A percentile compares a stretch with the other conserved stretches of the same genome.
These are phyloP conservation scores for Daldinia childiae DNA, from an alignment of 495 filamentous ascomycete genomes.

Conservation along the genomic window DNA sequence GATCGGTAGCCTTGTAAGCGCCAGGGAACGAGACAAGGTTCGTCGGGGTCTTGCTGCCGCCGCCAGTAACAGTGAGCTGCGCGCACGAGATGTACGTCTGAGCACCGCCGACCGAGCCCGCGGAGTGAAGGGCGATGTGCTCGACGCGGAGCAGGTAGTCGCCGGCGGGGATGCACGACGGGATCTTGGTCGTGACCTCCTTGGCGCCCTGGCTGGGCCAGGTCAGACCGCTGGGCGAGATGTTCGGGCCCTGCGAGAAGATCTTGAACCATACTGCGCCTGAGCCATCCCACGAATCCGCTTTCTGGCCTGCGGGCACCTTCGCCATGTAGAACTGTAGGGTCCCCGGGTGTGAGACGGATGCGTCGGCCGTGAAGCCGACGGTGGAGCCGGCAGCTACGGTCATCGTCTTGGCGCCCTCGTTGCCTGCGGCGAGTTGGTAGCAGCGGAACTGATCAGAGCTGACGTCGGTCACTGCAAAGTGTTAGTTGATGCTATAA, in stretches of 20 bases:
- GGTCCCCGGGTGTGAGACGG: slow-evolving; percentile 54
- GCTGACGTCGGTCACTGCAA: slow-evolving; percentile 52
- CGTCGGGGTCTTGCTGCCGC: slow-evolving; percentile 45
- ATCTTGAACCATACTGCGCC: slow-evolving; percentile 62
- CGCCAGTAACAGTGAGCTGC: slow-evolving; percentile 48
- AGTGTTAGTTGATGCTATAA: slow-evolving; percentile 1
- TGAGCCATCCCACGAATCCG: slow-evolving; percentile 57
- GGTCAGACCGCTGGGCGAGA: slow-evolving; percentile 46
- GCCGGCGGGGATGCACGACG: slow-evolving; percentile 58
- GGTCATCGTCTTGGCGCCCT: slow-evolving; percentile 50
- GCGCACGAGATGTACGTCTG: slow-evolving; percentile 59
- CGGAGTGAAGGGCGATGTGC: slow-evolving; percentile 64
- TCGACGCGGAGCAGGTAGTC: slow-evolving; percentile 69
- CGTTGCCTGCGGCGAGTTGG: slow-evolving; percentile 48
- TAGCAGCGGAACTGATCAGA: slow-evolving; percentile 58
- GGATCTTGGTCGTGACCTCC: slow-evolving; percentile 57
- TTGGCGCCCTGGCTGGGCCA: slow-evolving; percentile 51
- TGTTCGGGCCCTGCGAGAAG: slow-evolving; percentile 52
- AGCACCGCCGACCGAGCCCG: slow-evolving; percentile 54
- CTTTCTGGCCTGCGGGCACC: slow-evolving; percentile 52
- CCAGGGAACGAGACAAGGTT: slow-evolving; percentile 48
- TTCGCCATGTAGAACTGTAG: slow-evolving; percentile 57
- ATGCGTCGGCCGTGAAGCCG: slow-evolving; percentile 53
- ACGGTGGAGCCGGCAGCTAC: slow-evolving; percentile 54
- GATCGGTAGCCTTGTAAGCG: slow-evolving; percentile 49